Conservation (phyloP, 2,329 filamentous ascomycete species). For the Pseudophaeomoniella oleicola region DNA sequence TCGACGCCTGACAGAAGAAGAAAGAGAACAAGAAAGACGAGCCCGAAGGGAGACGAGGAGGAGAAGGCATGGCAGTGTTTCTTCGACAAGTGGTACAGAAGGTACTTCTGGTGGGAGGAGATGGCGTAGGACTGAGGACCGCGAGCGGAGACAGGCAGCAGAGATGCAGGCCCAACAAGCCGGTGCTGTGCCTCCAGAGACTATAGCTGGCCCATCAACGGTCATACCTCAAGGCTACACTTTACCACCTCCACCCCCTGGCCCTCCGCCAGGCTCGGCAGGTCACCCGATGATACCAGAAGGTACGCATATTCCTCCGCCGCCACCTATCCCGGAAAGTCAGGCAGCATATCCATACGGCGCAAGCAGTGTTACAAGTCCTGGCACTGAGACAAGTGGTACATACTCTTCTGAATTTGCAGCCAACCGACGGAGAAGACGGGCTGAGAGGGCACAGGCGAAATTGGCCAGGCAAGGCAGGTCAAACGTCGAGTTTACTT, state of each 20-base stretch:
- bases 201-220: conserved; percentile 13
- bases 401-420: conserved; percentile 28
- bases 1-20: conserved; percentile 44
- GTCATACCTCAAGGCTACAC: conserved; percentile 13
- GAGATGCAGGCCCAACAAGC: conserved; percentile 24
- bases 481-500: conserved; percentile 34
- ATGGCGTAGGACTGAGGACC: conserved; percentile 33
- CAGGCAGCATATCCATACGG: conserved; percentile 24
- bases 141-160: conserved; percentile 31
- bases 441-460: conserved; percentile 35
- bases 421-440: conserved; percentile 35
- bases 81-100: neutral
- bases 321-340: conserved; percentile 21
- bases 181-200: conserved; percentile 7
- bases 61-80: conserved; percentile 22
- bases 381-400: conserved; percentile 32
- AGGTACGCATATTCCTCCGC: conserved; percentile 8
- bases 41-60: conserved; percentile 24
- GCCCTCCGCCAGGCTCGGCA: conserved; percentile 4
- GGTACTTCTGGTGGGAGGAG: conserved; percentile 20
- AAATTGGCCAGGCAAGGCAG: conserved; percentile 27
- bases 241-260: conserved; percentile 10
- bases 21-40: conserved; percentile 45
- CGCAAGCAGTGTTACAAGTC: conserved; percentile 26
- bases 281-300: conserved; percentile 3